Base-by-base conservation (phyloP, 2,329 filamentous ascomycete species). In the Myriosclerotinia curreyana region DNA sequence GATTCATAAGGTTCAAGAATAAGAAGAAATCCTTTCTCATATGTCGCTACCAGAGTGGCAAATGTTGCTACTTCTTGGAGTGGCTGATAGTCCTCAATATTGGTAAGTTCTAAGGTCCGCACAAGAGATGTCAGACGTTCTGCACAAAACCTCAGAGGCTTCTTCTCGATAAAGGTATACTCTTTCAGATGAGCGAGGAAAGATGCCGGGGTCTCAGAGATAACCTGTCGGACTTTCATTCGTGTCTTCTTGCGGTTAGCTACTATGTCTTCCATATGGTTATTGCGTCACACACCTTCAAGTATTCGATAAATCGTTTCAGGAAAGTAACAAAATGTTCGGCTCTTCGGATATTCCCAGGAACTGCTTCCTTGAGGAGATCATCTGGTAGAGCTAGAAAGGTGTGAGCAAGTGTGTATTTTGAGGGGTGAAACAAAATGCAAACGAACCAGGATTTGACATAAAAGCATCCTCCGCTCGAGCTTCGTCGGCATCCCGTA, bases 1-100 rank as follows among this genome's bases (percentile, higher is more conserved):
- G 93, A 96, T 77, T 99, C 95, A 73, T 91, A 99, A 0, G 95
- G 96, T 73, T 99, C 95, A n/a, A 98, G 82, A 55, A 99, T 99
- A 40, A 99, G 84, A 7, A 97, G 80, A 71, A 99, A 99, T 0
- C 95, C 95, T 68, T 92, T 96, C 70, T 99, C 95, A 73, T 99
- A 99, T 0, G 95, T 99, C 42, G 95, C 92, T 28, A 96, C 92
- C 0, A 99, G 82, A 0, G 95, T 99, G 12, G 95, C 95, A 76
- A 99, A 99, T 0, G 92, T 97, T 25, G 96, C 96, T 9, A 99
- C 94, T 78, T 99, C 94, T 79, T 99, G 95, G 0, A 99, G 82
- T 7, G 95, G 91, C 71, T 97, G 93, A 74, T 96, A 99, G 75
- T 99, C 96, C 78, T 99, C 95, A 66, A 99, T 97, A 71, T 96